A percentile compares a stretch with the other conserved stretches of the same genome.
phyloP scores from a whole-genome alignment of 768 basidiomycete genomes.

The Amanita rimosa region DNA sequence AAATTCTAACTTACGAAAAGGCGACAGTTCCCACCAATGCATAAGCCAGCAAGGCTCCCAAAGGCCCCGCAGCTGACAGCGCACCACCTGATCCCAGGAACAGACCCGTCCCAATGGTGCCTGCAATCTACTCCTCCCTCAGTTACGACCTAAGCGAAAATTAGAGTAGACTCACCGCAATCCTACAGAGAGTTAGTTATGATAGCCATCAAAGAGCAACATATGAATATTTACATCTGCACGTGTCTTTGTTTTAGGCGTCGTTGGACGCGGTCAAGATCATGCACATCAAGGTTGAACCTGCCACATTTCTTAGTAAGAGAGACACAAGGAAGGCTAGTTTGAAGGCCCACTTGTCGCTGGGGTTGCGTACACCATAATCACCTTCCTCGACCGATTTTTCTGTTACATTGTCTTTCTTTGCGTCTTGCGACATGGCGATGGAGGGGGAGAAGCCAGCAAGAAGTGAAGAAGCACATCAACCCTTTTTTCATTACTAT shows the following conservation, averaged over 20 bases:
- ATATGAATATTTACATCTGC: conserved; percentile 44
- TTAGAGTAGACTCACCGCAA: conserved; percentile 38
- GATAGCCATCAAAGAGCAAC: background rate
- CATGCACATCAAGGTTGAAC: conserved; percentile 44
- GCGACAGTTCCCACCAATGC: conserved; percentile 52
- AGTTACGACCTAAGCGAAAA: background rate
- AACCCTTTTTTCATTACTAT: background rate
- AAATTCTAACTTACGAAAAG: conserved; percentile 35
- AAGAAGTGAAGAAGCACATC: conserved; percentile 5
- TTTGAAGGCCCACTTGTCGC: background rate
- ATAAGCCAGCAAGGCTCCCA: conserved; percentile 59
- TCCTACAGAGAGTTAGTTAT: conserved; percentile 24
- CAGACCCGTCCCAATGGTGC: conserved; percentile 65
- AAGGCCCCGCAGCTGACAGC: conserved; percentile 47
- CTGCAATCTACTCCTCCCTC: conserved; percentile 41
- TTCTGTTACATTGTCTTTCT: background rate
- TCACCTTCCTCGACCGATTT: conserved; percentile 6
- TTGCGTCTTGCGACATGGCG: conserved; percentile 10
- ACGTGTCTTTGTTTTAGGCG: conserved; percentile 69
- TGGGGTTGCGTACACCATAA: background rate
- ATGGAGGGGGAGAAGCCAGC: conserved; percentile 4
- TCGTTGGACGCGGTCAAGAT: conserved; percentile 62
- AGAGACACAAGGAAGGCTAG: background rate
- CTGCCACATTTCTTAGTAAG: conserved; percentile 12
- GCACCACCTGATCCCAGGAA: conserved; percentile 64